phyloP scores from a whole-genome alignment of 2,329 filamentous ascomycete genomes.

The Botrytis fragariae region DNA sequence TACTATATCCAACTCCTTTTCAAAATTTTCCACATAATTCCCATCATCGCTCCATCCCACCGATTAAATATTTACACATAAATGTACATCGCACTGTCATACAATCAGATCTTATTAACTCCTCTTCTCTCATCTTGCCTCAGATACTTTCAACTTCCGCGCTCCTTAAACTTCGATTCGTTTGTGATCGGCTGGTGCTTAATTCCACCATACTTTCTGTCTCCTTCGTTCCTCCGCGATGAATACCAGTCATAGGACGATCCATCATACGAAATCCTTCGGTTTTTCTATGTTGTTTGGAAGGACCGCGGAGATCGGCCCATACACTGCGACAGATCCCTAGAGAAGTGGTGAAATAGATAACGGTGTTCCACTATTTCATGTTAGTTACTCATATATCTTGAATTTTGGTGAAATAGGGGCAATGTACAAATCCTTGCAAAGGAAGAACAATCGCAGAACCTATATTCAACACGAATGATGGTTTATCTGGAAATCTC shows the following conservation, averaged over 20 bases:
- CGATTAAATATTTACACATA: not conserved
- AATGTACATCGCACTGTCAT: not conserved
- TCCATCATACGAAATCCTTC: conserved; percentile 17
- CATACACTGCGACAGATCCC: conserved; percentile 11
- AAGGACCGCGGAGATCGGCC: conserved; percentile 1
- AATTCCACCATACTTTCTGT: conserved; percentile 14
- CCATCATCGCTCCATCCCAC: too few relatives aligned
- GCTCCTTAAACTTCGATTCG: not conserved
- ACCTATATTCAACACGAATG: conserved; percentile 63
- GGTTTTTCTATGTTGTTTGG: not conserved
- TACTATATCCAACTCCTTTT: not conserved
- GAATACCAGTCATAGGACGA: not conserved
- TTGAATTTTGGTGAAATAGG: not conserved
- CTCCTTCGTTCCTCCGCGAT: not conserved
- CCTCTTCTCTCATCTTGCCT: not conserved
- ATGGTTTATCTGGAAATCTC: conserved; percentile 50
- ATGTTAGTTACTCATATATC: not conserved
- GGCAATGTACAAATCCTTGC: conserved; percentile 60
- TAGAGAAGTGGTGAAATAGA: conserved; percentile 70
- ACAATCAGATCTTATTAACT: not conserved
- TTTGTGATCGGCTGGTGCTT: conserved; percentile 2
- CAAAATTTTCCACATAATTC: not conserved
- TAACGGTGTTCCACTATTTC: conserved; percentile 66
- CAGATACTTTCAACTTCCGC: not conserved
- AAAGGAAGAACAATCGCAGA: conserved; percentile 73